A percentile compares a stretch with the other conserved stretches of the same genome.
phyloP scores from a whole-genome alignment of 257 asterid species.

The Osmanthus fragrans region DNA sequence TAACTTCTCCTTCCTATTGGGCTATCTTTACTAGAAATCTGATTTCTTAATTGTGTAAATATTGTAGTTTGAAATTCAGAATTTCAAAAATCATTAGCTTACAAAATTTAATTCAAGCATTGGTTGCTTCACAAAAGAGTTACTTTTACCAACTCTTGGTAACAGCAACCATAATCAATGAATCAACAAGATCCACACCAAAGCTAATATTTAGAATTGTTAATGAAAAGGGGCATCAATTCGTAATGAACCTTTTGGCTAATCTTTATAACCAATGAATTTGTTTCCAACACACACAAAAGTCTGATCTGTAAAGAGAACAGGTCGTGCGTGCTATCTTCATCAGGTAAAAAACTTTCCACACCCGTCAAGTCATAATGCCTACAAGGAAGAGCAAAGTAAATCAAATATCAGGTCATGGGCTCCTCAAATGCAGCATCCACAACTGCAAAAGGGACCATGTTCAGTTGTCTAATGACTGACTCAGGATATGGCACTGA shows the following conservation, averaged over 20 bases:
- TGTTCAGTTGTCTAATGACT: slow-evolving; percentile 8
- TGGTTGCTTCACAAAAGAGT: not conserved
- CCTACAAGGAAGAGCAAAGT: slow-evolving; percentile 53
- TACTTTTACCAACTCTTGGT: not conserved
- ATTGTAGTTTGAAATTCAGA: not conserved
- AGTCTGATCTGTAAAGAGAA: slow-evolving; percentile 63
- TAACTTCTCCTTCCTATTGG: slow-evolving; percentile 5
- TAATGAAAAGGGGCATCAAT: slow-evolving; percentile 4
- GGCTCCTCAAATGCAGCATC: slow-evolving; percentile 18
- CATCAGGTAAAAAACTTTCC: slow-evolving; percentile 37
- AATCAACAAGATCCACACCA: slow-evolving; percentile 12
- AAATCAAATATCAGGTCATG: slow-evolving; percentile 25
- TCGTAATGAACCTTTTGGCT: slow-evolving; percentile 49
- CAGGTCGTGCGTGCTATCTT: slow-evolving; percentile 39
- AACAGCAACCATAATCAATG: slow-evolving; percentile 11
- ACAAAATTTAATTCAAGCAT: not conserved
- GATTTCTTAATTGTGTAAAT: slow-evolving; percentile 15
- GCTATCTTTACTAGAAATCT: slow-evolving; percentile 4
- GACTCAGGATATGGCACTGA: slow-evolving; percentile 7
- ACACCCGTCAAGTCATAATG: slow-evolving; percentile 48
- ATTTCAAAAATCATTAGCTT: not conserved
- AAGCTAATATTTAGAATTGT: slow-evolving; percentile 3
- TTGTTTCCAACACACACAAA: slow-evolving; percentile 37
- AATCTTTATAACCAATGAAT: slow-evolving; percentile 59
- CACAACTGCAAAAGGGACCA: not conserved